Base-by-base conservation (phyloP, 805 yeast genomes). In the Yarrowia osloensis region DNA sequence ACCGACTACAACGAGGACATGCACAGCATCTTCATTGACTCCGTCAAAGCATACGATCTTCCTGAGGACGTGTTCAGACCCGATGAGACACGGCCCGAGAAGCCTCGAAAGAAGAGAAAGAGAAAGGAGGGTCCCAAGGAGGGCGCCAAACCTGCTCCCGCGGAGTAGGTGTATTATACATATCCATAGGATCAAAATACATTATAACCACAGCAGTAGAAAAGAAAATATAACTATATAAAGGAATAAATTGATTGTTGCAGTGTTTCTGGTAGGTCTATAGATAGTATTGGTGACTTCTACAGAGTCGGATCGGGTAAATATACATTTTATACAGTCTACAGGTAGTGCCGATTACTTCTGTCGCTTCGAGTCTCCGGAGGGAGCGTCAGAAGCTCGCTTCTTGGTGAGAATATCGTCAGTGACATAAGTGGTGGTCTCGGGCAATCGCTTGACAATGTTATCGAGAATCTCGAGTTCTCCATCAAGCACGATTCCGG, bases 31-130 rank as follows among this genome's bases (percentile, higher is more conserved):
- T 81, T 84, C 67, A 86, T 92, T 72, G 88, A 86, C 74, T 90
- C 86, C 73, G 91, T 89, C 61, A 89, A 90, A 72, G 77, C 88
- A 22, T 75, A 88, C 78, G 96, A 92, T 71, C 80, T 95, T 37
- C 98, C 98, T 6, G 85, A 86, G 72, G 91, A 88, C 72, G 97
- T 93, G 6, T 94, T 88, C 72, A 86, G 76, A 15, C 92, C 88
- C 70, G 93, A 85, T n/a, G 98, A 94, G 73, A 73, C 70, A 26
- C 83, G 96, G 68, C 97, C 98, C 0, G 77, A 79, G 4, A 88
- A 87, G 73, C 82, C 84, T 42, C 75, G 77, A 47, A 85, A 84
- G 74, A 85, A 86, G 73, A 74, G 86, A 68, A 87, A 85, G 75
- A 68, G 77, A 54, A 70, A 71, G 70, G 66, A 55, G 37, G 67